Percentiles rank a stretch among this genome's conserved stretches.
Evolutionary conservation across 2,329 filamentous ascomycete species (phyloP).

Genomic region (Ophiostoma sp.): DNA sequence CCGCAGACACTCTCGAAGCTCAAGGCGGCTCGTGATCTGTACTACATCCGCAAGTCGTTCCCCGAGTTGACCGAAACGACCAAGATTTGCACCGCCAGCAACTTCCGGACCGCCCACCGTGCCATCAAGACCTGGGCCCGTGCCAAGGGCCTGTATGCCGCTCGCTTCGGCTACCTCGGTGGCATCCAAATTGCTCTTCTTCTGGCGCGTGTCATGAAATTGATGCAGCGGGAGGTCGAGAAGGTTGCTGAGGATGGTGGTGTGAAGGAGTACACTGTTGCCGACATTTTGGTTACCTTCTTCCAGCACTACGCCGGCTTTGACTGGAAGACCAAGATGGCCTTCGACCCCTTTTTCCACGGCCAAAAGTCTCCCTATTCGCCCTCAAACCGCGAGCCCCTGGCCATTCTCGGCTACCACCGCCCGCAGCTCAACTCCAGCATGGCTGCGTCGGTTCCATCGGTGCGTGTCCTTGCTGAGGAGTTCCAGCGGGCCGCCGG

Average conservation of each 20-base stretch:
- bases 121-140: conserved; percentile 64
- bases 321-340: conserved; percentile 56
- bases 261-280: conserved; percentile 36
- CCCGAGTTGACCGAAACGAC: conserved; percentile 49
- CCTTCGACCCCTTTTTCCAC: conserved; percentile 63
- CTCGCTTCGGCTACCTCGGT: conserved; percentile 64
- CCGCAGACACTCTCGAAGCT: conserved; percentile 60
- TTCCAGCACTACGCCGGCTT: conserved; percentile 63
- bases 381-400: conserved; percentile 58
- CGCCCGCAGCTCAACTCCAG: conserved; percentile 62
- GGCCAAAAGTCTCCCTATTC: conserved; percentile 49
- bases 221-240: conserved; percentile 37
- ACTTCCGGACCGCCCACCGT: conserved; percentile 60
- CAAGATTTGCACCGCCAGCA: conserved; percentile 38
- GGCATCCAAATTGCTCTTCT: conserved; percentile 66
- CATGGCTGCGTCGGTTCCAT: conserved; percentile 53
- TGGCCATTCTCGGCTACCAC: conserved; percentile 65
- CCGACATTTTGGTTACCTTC: conserved; percentile 59
- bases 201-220: conserved; percentile 60
- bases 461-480: conserved; percentile 50
- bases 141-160: conserved; percentile 62
- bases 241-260: background rate
- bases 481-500: conserved; percentile 52
- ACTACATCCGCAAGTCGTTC: conserved; percentile 60
- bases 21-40: conserved; percentile 63